These are phyloP conservation scores for Pseudofabraea citricarpa DNA, from an alignment of 2,329 filamentous ascomycete species.

Conservation along the genomic window DNA sequence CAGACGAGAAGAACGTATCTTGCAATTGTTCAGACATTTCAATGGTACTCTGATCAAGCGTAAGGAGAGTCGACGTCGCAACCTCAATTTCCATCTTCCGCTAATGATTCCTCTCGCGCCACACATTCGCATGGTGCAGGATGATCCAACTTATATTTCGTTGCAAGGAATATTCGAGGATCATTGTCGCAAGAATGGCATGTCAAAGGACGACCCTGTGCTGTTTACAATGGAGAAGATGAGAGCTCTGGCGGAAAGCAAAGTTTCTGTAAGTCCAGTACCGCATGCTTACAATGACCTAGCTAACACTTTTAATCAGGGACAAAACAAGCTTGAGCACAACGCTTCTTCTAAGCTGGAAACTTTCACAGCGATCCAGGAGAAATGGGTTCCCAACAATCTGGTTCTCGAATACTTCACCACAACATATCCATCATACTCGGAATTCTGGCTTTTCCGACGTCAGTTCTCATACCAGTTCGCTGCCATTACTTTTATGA, in stretches of 20 bases:
- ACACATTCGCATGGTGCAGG: slow-evolving; percentile 91
- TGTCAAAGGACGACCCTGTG: slow-evolving; percentile 92
- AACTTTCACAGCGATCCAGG: slow-evolving; percentile 90
- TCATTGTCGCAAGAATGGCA: slow-evolving; percentile 79
- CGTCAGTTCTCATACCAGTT: slow-evolving; percentile 95
- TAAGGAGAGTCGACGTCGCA: slow-evolving; percentile 90
- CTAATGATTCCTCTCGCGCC: slow-evolving; percentile 94
- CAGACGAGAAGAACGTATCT: slow-evolving; percentile 86
- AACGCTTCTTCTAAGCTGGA: slow-evolving; percentile 72
- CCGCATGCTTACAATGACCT: not conserved
- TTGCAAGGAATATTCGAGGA: slow-evolving; percentile 96
- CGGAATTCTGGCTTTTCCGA: slow-evolving; percentile 98
- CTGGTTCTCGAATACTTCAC: slow-evolving; percentile 88
- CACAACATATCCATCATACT: slow-evolving; percentile 77
- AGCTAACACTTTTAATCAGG: slow-evolving; percentile 24
- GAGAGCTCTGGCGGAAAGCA: slow-evolving; percentile 64
- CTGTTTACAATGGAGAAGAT: slow-evolving; percentile 95
- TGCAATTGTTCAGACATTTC: slow-evolving; percentile 96
- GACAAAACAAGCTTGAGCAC: slow-evolving; percentile 64
- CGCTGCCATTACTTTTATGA: slow-evolving; percentile 94
- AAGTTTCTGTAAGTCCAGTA: slow-evolving; percentile 15
- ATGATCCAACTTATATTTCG: slow-evolving; percentile 90
- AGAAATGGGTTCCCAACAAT: slow-evolving; percentile 83
- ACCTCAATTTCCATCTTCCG: slow-evolving; percentile 92
- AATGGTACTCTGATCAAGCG: slow-evolving; percentile 88